phyloP scores from a whole-genome alignment of 345 rosid species.

The Excoecaria cochinchinensis region DNA sequence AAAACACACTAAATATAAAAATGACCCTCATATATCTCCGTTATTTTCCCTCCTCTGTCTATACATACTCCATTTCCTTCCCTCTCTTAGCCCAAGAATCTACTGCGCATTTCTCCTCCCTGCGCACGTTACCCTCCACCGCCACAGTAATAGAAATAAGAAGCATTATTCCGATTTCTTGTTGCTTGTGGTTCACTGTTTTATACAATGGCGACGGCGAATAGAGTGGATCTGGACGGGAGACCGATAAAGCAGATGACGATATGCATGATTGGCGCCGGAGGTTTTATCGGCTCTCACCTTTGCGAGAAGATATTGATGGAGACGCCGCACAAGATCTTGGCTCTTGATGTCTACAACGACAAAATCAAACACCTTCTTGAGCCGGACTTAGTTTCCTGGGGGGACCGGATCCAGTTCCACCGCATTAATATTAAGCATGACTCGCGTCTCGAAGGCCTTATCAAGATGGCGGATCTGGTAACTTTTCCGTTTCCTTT shows the following conservation, averaged over 20 bases:
- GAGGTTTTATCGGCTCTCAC: slow-evolving; percentile 97
- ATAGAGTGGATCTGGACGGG: slow-evolving; percentile 81
- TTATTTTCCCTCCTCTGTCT: background rate
- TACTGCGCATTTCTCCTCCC: background rate
- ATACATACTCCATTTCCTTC: background rate
- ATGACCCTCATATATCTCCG: background rate
- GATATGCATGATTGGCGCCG: slow-evolving; percentile 97
- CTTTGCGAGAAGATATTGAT: slow-evolving; percentile 79
- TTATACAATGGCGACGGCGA: slow-evolving; percentile 22
- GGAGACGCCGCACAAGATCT: slow-evolving; percentile 82
- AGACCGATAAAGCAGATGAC: slow-evolving; percentile 72
- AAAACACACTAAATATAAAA: too few relatives aligned
- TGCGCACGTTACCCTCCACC: background rate
- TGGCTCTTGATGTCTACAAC: slow-evolving; percentile 92
- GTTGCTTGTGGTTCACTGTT: background rate
- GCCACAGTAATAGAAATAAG: background rate
- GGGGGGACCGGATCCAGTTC: slow-evolving; percentile 89
- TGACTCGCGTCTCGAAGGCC: slow-evolving; percentile 93
- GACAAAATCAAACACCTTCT: slow-evolving; percentile 97
- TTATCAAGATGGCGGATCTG: slow-evolving; percentile 95
- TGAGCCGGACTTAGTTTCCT: slow-evolving; percentile 50
- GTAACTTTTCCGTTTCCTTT: slow-evolving; percentile 27
- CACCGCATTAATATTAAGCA: slow-evolving; percentile 94
- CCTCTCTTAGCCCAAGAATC: background rate
- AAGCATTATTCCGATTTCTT: background rate